A percentile compares a stretch with the other conserved stretches of the same genome.
Conservation (phyloP, 2,329 filamentous ascomycete species). For the Epichloe uncinata region DNA sequence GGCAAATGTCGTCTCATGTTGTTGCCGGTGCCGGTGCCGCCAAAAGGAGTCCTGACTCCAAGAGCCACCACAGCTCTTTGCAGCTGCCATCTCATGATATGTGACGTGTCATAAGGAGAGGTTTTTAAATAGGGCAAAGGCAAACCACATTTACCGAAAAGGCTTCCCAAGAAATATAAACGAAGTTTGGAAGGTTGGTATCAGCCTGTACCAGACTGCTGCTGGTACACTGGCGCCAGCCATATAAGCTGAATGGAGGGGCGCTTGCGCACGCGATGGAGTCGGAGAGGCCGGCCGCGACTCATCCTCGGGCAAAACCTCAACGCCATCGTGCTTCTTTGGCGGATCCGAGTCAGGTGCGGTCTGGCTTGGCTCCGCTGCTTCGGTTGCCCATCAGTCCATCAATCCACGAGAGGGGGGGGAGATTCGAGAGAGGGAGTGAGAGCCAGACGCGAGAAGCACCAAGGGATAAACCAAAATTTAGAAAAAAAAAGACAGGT, state of each 20-base stretch:
- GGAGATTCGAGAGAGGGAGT: background rate
- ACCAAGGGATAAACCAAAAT: background rate
- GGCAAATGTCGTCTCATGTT: constrained; percentile 11
- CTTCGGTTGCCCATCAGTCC: background rate
- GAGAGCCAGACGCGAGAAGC: background rate
- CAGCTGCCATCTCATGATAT: constrained; percentile 3
- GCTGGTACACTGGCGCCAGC: constrained; percentile 1
- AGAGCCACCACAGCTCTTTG: constrained; percentile 1
- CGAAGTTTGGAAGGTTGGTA: background rate
- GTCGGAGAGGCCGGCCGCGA: background rate
- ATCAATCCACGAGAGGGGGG: background rate
- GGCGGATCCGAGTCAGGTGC: background rate
- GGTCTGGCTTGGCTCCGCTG: background rate
- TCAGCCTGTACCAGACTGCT: constrained; percentile 3
- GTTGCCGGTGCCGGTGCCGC: background rate
- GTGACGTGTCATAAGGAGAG: background rate
- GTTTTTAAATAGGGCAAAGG: background rate
- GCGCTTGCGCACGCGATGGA: constrained; percentile 1
- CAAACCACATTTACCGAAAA: background rate
- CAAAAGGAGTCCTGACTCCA: background rate
- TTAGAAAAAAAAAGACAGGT: background rate
- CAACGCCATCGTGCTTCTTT: constrained; percentile 3
- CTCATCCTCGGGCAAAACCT: constrained; percentile 1
- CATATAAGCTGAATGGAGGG: background rate
- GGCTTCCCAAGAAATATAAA: background rate